Evolutionary conservation across 2,329 filamentous ascomycete genomes (phyloP).

Genomic region (Pseudophaeomoniella oleicola): DNA sequence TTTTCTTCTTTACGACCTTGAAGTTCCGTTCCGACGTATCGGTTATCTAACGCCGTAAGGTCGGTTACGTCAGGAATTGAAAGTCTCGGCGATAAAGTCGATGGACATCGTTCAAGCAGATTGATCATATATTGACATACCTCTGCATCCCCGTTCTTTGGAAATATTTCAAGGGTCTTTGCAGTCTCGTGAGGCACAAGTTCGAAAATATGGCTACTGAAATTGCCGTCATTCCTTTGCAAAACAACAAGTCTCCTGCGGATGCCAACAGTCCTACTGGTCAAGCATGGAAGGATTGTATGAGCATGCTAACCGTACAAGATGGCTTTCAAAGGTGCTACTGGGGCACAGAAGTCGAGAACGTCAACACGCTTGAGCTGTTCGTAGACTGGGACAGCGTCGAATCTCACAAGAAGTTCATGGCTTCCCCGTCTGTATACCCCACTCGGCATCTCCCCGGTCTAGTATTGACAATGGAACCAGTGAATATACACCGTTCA

Average conservation of each 20-base stretch:
- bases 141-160: no score
- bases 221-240: constrained; percentile 10
- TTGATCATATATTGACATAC: no score
- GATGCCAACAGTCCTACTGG: constrained; percentile 7
- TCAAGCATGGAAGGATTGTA: constrained; percentile 7
- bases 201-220: no score
- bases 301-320: constrained; percentile 12
- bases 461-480: constrained; percentile 1
- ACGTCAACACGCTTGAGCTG: constrained; percentile 9
- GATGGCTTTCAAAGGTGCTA: constrained; percentile 11
- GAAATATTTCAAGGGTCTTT: no score
- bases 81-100: no score
- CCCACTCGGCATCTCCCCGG: not conserved
- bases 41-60: no score
- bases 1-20: no score
- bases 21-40: no score
- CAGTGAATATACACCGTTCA: constrained; percentile 10
- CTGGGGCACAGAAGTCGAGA: constrained; percentile 12
- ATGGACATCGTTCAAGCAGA: no score
- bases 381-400: constrained; percentile 15
- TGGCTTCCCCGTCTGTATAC: constrained; percentile 7
- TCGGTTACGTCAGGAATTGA: no score
- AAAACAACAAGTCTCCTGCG: constrained; percentile 8
- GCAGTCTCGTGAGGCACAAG: no score
- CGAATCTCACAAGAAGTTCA: constrained; percentile 14